Evolutionary conservation across 495 filamentous ascomycete species (phyloP), one percentile per base, ranked within the genome.

Genomic region (Geoglossum glabrum): DNA sequence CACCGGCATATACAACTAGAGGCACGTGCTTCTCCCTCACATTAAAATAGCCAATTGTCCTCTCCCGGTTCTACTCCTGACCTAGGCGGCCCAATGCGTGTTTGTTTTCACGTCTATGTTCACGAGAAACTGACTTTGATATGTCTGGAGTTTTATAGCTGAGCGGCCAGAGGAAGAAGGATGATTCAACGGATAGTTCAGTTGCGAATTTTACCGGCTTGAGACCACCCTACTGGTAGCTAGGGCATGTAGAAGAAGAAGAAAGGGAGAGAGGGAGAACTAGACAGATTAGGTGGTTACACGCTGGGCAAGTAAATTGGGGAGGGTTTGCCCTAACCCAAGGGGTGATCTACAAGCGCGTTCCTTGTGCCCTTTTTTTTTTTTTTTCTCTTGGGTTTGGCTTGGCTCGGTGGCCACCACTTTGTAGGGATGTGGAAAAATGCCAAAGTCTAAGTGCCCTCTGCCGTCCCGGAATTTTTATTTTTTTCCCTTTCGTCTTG

Each of bases 1-100:
- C 92, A 99, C 66, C 83, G 89, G 62, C 82, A 84, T 64, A 86
- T 97, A 60, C 89, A 93, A 67, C 70, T 95, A 58, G 90, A 96
- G 76, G 83, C 83, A 66, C 69, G 79, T 71, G 57, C 33, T 28
- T 36, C 26, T 27, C 21, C 47, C 26, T 52, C 26, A 25, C 45
- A 28, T 19, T 9, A 55, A 25, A 28, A 31, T 40, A 19, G 19
- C 38, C 59, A 33, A 59, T 26, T 27, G 13, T 52, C 19, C 15
- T 43, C 58, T 1, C 50, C 25, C 21, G 45, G 26, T 5, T 45
- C 4, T 30, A 36, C 50, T 3, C 59, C 26, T 43, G 19, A 36
- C 59, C 5, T 15, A 50, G 9, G 28, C n/a, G 33, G 28, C 27
- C 26, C 40, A 21, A 36, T 19, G n/a, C n/a, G 27, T 10, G 3